phyloP scores from a whole-genome alignment of 2,329 filamentous ascomycete genomes.

The Cladosporium sp. region DNA sequence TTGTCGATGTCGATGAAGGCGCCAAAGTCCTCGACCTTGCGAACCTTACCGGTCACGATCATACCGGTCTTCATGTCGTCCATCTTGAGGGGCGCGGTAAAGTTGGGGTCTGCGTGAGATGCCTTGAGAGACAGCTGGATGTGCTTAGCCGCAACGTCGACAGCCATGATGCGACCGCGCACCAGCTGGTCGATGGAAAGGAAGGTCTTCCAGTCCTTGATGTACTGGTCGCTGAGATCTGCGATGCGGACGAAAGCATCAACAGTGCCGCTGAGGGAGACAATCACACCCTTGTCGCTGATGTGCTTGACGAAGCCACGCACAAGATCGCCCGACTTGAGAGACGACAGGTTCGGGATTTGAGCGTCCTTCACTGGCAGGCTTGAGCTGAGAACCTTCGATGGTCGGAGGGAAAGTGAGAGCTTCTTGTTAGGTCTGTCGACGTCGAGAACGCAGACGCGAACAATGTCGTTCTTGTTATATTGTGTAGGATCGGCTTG shows the following conservation, averaged over 20 bases:
- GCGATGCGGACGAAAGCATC: constrained; percentile 79
- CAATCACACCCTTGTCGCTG: constrained; percentile 81
- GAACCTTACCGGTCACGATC: constrained; percentile 80
- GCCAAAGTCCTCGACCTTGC: constrained; percentile 91
- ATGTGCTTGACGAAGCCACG: constrained; percentile 92
- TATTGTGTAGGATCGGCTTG: constrained; percentile 70
- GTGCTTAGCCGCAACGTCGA: constrained; percentile 64
- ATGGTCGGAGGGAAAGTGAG: constrained; percentile 75
- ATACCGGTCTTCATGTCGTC: constrained; percentile 75
- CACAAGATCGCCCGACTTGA: constrained; percentile 72
- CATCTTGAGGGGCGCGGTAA: constrained; percentile 66
- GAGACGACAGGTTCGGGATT: constrained; percentile 63
- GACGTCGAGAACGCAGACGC: constrained; percentile 77
- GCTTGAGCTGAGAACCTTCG: constrained; percentile 81
- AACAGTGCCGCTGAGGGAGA: constrained; percentile 74
- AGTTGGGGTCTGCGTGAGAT: constrained; percentile 76
- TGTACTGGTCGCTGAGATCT: constrained; percentile 81
- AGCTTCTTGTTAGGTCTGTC: constrained; percentile 82
- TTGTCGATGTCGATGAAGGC: constrained; percentile 89
- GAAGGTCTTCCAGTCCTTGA: constrained; percentile 92
- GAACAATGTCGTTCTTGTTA: constrained; percentile 79
- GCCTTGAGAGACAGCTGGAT: constrained; percentile 83
- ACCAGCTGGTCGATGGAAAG: constrained; percentile 89
- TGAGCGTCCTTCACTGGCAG: constrained; percentile 76
- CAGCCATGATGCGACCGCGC: constrained; percentile 72